Base-by-base conservation (phyloP, 352 stramenopile species). In the Pythium insidiosum region DNA sequence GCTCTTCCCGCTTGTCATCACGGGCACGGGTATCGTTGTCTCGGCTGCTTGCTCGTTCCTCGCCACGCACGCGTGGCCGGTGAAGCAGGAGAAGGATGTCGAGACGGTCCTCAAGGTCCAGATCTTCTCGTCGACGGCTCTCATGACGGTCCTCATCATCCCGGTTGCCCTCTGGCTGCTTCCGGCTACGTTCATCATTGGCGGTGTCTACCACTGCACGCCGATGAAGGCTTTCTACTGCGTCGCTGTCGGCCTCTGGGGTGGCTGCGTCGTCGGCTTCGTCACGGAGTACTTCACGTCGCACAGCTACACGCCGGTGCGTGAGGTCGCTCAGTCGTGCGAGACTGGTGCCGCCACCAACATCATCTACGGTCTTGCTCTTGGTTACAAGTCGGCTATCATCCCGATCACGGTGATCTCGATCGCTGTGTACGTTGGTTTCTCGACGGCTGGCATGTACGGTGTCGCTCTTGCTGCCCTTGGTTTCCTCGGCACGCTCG, bases 241-340 rank as follows among this genome's bases (percentile, higher is more conserved):
- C 54, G 90, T 99, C 47, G 73, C 77, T 25, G 91, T 97, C 56
- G 97, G 97, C 62, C 86, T 97, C 9, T 94, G 97, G 70, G 94
- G 95, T 52, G 97, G 97, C 62, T 95, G 98, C 63, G 89, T 98
- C 51, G 97, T 99, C 57, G 96, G 97, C 55, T 94, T 99, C 43
- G 79, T 99, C 60, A 99, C 97, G 29, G 96, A 99, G 74, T 99
- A 99, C 79, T 99, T 98, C 75, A 99, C 97, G 22, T 98, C 94
- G 40, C 88, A 98, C 70, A 97, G 87, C 50, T 98, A 98, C 75
- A 57, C 68, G 26, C 95, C 95, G n/a, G 95, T 96, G 46, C 85
- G 89, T 66, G 92, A 99, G 61, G 88, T 99, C 39, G 92, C 95
- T 24, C 74, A 98, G 59, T 88, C 89, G 50, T 99, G 95, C 62